Conservation (phyloP, 495 filamentous ascomycete genomes). For the Podospora bellae-mahoneyi region DNA sequence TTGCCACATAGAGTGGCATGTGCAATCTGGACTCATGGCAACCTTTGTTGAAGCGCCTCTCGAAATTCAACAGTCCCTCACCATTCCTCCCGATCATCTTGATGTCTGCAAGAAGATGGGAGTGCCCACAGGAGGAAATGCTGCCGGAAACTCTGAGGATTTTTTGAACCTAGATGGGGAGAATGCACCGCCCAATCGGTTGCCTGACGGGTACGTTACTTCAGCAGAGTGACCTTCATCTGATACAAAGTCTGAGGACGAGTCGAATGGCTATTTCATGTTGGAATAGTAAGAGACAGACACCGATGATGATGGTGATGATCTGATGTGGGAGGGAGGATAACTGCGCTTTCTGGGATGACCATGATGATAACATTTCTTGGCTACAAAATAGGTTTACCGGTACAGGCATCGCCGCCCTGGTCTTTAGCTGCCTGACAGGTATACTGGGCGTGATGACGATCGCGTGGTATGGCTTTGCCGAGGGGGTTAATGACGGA, state of each 20-base stretch:
- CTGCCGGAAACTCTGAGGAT: constrained; percentile 65
- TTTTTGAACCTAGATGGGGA: constrained; percentile 63
- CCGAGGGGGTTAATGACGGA: constrained; percentile 10
- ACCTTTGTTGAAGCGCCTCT: constrained; percentile 62
- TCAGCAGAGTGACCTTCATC: background rate
- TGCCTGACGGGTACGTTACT: constrained; percentile 58
- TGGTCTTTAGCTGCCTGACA: constrained; percentile 66
- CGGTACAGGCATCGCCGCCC: constrained; percentile 63
- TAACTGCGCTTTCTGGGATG: background rate
- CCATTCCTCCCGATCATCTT: constrained; percentile 61
- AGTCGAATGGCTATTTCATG: background rate
- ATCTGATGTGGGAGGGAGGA: background rate
- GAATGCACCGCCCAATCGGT: constrained; percentile 49
- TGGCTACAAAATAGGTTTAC: constrained; percentile 53
- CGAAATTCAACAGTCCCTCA: constrained; percentile 55
- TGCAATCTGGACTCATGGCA: constrained; percentile 63
- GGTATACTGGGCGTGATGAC: constrained; percentile 70
- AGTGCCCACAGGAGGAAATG: constrained; percentile 62
- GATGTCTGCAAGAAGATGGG: constrained; percentile 54
- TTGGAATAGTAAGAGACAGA: background rate
- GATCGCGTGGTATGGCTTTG: constrained; percentile 65
- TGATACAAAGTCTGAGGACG: background rate
- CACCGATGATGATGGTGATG: background rate
- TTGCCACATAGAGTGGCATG: constrained; percentile 70
- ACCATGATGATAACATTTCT: background rate